A percentile compares a stretch with the other conserved stretches of the same genome.
These are phyloP conservation scores for Lithohypha guttulata DNA, from an alignment of 2,329 filamentous ascomycete genomes.

Conservation along the genomic window DNA sequence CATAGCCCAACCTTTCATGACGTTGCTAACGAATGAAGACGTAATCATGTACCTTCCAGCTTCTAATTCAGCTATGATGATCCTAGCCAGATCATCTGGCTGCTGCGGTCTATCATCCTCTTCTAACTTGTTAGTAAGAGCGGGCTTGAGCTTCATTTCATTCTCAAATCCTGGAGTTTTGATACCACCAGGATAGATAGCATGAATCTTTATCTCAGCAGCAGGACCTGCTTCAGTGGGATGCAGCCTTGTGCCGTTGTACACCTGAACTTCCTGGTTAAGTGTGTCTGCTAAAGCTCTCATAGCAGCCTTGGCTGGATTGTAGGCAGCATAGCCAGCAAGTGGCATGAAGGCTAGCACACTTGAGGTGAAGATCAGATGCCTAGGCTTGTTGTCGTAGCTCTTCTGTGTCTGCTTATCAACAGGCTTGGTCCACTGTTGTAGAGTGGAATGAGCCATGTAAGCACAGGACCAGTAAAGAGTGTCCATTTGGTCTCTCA, in stretches of 20 bases:
- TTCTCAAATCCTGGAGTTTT: constrained; percentile 60
- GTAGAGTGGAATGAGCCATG: constrained; percentile 69
- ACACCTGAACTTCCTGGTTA: constrained; percentile 72
- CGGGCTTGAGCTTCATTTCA: constrained; percentile 71
- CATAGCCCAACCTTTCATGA: constrained; percentile 57
- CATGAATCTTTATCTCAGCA: constrained; percentile 65
- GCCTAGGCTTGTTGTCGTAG: constrained; percentile 39
- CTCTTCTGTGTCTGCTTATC: constrained; percentile 18
- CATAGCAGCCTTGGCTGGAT: constrained; percentile 74
- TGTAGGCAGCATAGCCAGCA: constrained; percentile 74
- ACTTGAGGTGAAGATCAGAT: constrained; percentile 81
- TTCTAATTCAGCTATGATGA: constrained; percentile 64
- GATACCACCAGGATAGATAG: constrained; percentile 78
- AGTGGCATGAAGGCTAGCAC: constrained; percentile 64
- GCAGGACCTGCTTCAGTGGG: constrained; percentile 31
- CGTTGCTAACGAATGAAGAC: constrained; percentile 58
- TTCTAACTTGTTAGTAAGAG: constrained; percentile 67
- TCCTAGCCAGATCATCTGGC: constrained; percentile 63
- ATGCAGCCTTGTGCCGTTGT: constrained; percentile 51
- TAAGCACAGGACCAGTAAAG: constrained; percentile 84
- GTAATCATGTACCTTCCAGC: constrained; percentile 69
- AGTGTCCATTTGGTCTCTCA: constrained; percentile 76
- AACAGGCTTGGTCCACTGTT: constrained; percentile 54
- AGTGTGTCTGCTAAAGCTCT: constrained; percentile 73
- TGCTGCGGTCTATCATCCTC: constrained; percentile 69